Percentiles rank a stretch among this genome's conserved stretches.
These are phyloP conservation scores for Claviceps fusiformis DNA, from an alignment of 2,329 filamentous ascomycete species.

Conservation along the genomic window DNA sequence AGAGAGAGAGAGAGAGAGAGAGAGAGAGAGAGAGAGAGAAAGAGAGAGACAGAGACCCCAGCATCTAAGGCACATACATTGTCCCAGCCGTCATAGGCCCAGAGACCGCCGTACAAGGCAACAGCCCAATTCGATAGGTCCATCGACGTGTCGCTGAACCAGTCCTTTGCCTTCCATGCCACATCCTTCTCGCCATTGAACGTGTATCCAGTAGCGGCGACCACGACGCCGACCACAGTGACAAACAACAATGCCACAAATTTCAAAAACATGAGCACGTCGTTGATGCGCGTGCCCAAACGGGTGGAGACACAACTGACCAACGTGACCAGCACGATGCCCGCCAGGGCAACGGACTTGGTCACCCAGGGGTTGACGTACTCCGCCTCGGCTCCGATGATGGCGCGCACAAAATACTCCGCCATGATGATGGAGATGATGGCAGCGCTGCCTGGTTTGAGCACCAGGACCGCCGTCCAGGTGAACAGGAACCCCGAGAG, in stretches of 20 bases:
- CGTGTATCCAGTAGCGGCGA: conserved; percentile 74
- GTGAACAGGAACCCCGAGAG: conserved; percentile 87
- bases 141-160: conserved; percentile 76
- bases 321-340: conserved; percentile 62
- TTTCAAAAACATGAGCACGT: conserved; percentile 94
- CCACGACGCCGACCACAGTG: conserved; percentile 76
- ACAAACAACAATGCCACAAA: conserved; percentile 81
- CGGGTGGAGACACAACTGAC: conserved; percentile 87
- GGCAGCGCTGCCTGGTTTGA: conserved; percentile 85
- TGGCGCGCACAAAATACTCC: conserved; percentile 84
- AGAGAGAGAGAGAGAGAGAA: too few relatives aligned
- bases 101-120: conserved; percentile 85
- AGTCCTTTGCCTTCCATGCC: conserved; percentile 77
- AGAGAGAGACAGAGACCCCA: too few relatives aligned
- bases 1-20: too few relatives aligned
- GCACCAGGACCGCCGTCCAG: conserved; percentile 85
- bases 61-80: conserved; percentile 49
- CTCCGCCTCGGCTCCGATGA: conserved; percentile 74
- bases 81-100: conserved; percentile 98
- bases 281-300: conserved; percentile 73
- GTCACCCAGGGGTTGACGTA: conserved; percentile 76
- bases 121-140: conserved; percentile 83
- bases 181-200: conserved; percentile 59
- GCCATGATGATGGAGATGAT: conserved; percentile 98
- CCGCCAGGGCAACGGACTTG: conserved; percentile 71